Conservation (phyloP, 768 basidiomycete genomes). For the Pleurotus giganteus region DNA sequence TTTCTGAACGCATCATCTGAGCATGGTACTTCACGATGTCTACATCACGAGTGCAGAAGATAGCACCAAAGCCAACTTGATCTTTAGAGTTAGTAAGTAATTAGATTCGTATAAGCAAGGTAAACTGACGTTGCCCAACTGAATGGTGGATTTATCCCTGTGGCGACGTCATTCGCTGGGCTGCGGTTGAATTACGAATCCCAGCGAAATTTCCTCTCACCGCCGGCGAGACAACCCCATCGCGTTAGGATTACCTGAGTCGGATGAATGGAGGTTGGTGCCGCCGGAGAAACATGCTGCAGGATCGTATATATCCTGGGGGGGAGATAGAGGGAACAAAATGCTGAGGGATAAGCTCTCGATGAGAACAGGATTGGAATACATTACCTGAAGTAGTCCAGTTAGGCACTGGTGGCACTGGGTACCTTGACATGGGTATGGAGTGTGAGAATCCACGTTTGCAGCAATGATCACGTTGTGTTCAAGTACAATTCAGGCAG, state of each 20-base stretch:
- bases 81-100: too few species aligned
- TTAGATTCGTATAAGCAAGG: too few species aligned
- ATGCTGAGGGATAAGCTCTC: background rate
- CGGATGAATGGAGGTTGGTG: background rate
- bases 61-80: too few species aligned
- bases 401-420: background rate
- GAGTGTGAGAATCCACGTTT: background rate
- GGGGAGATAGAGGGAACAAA: conserved; percentile 1
- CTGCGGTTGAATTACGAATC: background rate
- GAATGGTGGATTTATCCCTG: too few species aligned
- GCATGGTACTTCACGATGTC: too few species aligned
- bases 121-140: too few species aligned
- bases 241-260: background rate
- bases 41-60: too few species aligned
- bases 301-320: background rate
- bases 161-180: background rate
- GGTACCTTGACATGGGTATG: background rate
- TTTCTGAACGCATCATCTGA: too few species aligned
- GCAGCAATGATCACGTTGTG: too few species aligned
- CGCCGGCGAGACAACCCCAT: background rate
- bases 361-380: background rate
- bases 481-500: too few species aligned
- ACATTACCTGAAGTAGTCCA: background rate
- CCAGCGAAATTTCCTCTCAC: background rate
- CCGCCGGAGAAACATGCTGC: conserved; percentile 3